These are phyloP conservation scores for Prototheca wickerhamii DNA, from an alignment of 163 green algal species.

Conservation along the genomic window DNA sequence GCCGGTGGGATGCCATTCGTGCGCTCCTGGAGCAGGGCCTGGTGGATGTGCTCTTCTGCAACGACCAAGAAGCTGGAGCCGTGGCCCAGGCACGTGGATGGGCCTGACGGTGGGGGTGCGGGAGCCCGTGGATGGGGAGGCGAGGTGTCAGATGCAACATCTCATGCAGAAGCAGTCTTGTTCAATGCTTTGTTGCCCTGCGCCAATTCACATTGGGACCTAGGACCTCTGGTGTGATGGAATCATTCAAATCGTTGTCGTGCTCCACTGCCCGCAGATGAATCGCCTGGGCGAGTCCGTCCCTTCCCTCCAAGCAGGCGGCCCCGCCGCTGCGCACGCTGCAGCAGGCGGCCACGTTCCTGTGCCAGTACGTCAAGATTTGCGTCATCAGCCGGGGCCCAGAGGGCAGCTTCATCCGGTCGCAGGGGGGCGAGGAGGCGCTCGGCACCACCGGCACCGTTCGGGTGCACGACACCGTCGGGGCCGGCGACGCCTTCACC, in stretches of 20 bases:
- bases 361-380: no score
- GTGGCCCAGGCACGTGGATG: constrained; percentile 22
- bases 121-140: neutral
- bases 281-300: no score
- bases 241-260: no score
- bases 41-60: constrained; percentile 82
- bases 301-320: no score
- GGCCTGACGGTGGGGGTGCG: neutral
- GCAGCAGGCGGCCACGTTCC: no score
- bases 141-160: neutral
- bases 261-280: no score
- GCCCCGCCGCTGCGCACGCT: no score
- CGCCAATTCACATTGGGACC: no score
- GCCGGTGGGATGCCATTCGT: constrained; percentile 42
- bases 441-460: neutral
- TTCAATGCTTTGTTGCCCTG: no score
- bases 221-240: no score
- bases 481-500: constrained; percentile 76
- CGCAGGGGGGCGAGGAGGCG: constrained; percentile 2
- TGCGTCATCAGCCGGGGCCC: no score
- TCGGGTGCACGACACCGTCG: constrained; percentile 69
- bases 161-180: constrained; percentile 17
- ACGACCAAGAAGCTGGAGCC: constrained; percentile 71
- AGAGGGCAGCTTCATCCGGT: constrained; percentile 42
- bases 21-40: constrained; percentile 46